Percentiles rank a stretch among this genome's conserved stretches.
phyloP scores from a whole-genome alignment of 768 basidiomycete genomes.

The Lepiota subincarnata region DNA sequence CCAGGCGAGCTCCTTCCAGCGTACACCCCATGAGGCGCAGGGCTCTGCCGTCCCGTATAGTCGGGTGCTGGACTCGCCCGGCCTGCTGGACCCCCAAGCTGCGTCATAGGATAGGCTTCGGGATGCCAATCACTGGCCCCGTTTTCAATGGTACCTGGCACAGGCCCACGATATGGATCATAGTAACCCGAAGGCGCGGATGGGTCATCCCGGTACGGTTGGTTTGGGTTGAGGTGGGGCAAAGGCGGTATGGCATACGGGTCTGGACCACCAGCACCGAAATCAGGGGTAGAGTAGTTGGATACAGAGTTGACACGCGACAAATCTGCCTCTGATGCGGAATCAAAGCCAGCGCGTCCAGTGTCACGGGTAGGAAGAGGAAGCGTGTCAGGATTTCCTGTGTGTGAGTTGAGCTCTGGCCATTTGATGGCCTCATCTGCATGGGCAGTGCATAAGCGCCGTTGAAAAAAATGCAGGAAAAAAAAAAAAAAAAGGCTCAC shows the following conservation, averaged over 20 bases:
- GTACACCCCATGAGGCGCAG: slow-evolving; percentile 35
- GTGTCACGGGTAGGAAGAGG: slow-evolving; percentile 68
- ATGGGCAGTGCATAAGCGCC: not conserved
- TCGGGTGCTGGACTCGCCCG: slow-evolving; percentile 36
- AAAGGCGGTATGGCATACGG: slow-evolving; percentile 83
- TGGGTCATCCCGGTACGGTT: slow-evolving; percentile 76
- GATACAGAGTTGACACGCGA: slow-evolving; percentile 43
- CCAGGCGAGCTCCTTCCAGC: slow-evolving; percentile 29
- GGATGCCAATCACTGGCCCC: slow-evolving; percentile 35
- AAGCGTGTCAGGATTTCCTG: slow-evolving; percentile 39
- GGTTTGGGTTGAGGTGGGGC: slow-evolving; percentile 75
- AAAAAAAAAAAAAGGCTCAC: slow-evolving; percentile 40
- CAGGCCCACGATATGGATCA: slow-evolving; percentile 79
- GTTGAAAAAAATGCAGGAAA: slow-evolving; percentile 3
- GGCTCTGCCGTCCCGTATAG: slow-evolving; percentile 31
- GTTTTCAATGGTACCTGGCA: slow-evolving; percentile 60
- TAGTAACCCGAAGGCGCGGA: slow-evolving; percentile 48
- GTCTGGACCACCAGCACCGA: slow-evolving; percentile 47
- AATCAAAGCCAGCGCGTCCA: slow-evolving; percentile 71
- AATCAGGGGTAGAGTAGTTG: slow-evolving; percentile 46
- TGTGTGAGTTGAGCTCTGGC: slow-evolving; percentile 81
- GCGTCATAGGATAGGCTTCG: slow-evolving; percentile 74
- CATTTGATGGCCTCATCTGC: slow-evolving; percentile 85
- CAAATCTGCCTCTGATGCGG: slow-evolving; percentile 54
- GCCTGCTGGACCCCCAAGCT: slow-evolving; percentile 16